A percentile compares a stretch with the other conserved stretches of the same genome.
Evolutionary conservation across 140 eudicot species (phyloP).

Genomic region (Cichorium intybus): DNA sequence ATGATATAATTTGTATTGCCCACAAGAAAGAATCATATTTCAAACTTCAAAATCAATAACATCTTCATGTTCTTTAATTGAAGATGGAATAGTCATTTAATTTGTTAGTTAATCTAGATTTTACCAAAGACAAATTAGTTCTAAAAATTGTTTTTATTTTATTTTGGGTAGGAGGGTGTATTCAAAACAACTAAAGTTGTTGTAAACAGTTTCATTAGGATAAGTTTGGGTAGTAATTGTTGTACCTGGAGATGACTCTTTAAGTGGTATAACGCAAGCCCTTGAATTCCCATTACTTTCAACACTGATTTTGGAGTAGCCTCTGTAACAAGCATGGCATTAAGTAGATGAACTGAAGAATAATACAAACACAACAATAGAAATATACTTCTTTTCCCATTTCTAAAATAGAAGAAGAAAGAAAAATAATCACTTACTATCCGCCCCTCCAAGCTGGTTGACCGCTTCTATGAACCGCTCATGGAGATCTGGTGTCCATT

Average conservation of each 20-base stretch:
- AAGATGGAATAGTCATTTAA: background rate
- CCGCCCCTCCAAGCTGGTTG: conserved; percentile 95
- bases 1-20: background rate
- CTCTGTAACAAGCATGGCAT: conserved; percentile 46
- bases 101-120: background rate
- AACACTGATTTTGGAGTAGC: conserved; percentile 96
- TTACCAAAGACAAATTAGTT: background rate
- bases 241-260: conserved; percentile 95
- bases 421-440: conserved; percentile 50
- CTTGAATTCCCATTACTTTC: conserved; percentile 93
- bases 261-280: no score
- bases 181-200: no score
- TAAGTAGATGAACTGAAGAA: background rate
- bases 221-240: background rate
- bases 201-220: no score
- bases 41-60: background rate
- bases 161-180: background rate
- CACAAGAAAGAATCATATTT: background rate
- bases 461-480: conserved; percentile 87
- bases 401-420: background rate
- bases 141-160: background rate
- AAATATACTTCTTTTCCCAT: background rate
- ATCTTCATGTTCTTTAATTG: background rate
- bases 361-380: background rate
- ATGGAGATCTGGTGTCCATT: conserved; percentile 95